A percentile compares a stretch with the other conserved stretches of the same genome.
phyloP scores from a whole-genome alignment of 1,139 yeast genomes.

The Yamadazyma friedrichii region DNA sequence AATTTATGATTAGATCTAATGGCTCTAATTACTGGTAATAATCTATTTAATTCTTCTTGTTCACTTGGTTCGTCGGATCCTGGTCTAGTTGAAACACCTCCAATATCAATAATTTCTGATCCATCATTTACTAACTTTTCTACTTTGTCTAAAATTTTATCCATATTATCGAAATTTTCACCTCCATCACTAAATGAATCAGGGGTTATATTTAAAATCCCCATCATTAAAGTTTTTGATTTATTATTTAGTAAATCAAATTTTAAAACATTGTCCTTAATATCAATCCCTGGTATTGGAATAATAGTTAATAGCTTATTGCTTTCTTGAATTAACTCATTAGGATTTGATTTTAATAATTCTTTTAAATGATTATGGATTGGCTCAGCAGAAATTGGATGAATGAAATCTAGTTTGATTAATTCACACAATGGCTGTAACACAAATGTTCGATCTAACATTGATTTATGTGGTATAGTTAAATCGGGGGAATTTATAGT shows the following conservation, averaged over 20 bases:
- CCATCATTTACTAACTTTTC: slow-evolving; percentile 53
- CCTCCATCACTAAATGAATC: slow-evolving; percentile 97
- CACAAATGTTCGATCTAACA: slow-evolving; percentile 90
- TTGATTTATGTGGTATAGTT: slow-evolving; percentile 79
- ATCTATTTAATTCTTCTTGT: slow-evolving; percentile 62
- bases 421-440: slow-evolving; percentile 85
- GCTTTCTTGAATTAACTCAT: slow-evolving; percentile 44
- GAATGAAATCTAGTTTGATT: slow-evolving; percentile 59
- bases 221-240: slow-evolving; percentile 65
- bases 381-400: slow-evolving; percentile 86
- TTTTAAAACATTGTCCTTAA: slow-evolving; percentile 24
- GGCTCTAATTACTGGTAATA: slow-evolving; percentile 66
- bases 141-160: slow-evolving; percentile 36
- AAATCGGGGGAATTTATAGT: slow-evolving; percentile 56
- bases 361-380: slow-evolving; percentile 66
- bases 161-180: slow-evolving; percentile 23
- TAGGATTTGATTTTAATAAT: slow-evolving; percentile 38
- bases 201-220: slow-evolving; percentile 84
- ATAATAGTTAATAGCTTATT: slow-evolving; percentile 42
- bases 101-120: slow-evolving; percentile 76
- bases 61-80: slow-evolving; percentile 60
- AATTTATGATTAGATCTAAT: slow-evolving; percentile 47
- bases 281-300: slow-evolving; percentile 37
- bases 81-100: slow-evolving; percentile 93
- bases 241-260: slow-evolving; percentile 38